Evolutionary conservation across 1,139 yeast genomes (phyloP).

Genomic region (Saccharomycopsis crataegensis): DNA sequence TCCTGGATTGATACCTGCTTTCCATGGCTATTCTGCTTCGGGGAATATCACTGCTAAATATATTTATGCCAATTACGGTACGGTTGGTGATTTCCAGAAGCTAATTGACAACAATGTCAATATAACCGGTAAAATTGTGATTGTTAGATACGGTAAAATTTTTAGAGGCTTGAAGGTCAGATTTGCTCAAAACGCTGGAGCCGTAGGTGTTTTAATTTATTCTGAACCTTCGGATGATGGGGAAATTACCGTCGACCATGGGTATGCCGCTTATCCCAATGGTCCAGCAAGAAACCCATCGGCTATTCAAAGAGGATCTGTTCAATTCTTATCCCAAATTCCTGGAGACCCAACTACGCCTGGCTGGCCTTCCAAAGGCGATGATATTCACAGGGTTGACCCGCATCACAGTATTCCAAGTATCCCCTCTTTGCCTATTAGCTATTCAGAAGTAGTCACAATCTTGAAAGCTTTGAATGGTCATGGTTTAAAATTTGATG

Average conservation of each 20-base stretch:
- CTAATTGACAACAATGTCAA: conserved; percentile 39
- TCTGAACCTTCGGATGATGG: conserved; percentile 62
- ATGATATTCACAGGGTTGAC: conserved; percentile 38
- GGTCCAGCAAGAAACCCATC: conserved; percentile 68
- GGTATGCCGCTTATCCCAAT: conserved; percentile 50
- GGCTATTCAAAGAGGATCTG: conserved; percentile 78
- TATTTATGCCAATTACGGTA: conserved; percentile 57
- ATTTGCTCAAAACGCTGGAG: conserved; percentile 59
- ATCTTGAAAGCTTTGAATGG: conserved; percentile 48
- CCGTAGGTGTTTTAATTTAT: conserved; percentile 50
- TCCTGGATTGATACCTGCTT: conserved; percentile 45
- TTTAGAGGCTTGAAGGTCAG: conserved; percentile 62
- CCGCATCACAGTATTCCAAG: conserved; percentile 45
- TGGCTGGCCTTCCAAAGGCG: conserved; percentile 64
- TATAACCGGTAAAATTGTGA: conserved; percentile 45
- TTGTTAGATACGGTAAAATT: conserved; percentile 50
- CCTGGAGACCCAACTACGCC: conserved; percentile 95
- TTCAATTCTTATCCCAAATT: conserved; percentile 60
- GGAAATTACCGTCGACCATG: conserved; percentile 39
- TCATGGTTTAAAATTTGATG: conserved; percentile 36
- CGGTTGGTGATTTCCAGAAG: conserved; percentile 42
- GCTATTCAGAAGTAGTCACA: conserved; percentile 50
- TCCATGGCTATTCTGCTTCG: conserved; percentile 58
- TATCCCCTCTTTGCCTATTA: conserved; percentile 59
- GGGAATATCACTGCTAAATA: conserved; percentile 57